Evolutionary conservation across 1,139 yeast species (phyloP), one percentile per base, ranked within the genome.

Genomic region (Saccharomycopsis hybrid): DNA sequence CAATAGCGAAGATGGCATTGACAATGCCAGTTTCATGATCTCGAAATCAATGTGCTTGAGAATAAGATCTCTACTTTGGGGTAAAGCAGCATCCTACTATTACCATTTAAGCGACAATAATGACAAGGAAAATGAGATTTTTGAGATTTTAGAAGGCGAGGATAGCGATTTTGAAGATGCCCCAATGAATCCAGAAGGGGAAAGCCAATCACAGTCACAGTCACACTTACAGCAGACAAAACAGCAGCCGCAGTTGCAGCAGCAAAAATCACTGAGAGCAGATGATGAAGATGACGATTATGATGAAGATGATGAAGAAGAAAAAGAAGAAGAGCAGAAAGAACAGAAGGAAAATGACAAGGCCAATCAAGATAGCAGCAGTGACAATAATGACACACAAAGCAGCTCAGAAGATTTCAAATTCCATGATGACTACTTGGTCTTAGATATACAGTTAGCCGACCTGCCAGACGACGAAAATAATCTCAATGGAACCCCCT

Each of bases 1-100:
- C 8, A 33, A 24, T 24, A 18, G 24, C 18, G 18, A n/a, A 4
- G 40, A 31, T 18, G 29, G 30, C 30, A 27, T 28, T n/a, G 27
- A 30, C 11, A 40, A 35, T 18, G 41, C 40, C 8, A 35, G 27
- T 9, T 57, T 59, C 71, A 60, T 74, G 82, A 46, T 68, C 80
- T 13, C 76, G 76, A 51, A 69, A 74, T 49, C 65, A 4, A 48
- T 84, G 44, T 82, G 88, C 2, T 67, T 84, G 48, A 84, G 81
- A 56, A 66, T 84, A 37, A 69, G 92, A 57, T 84, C 83, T 57
- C 72, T 84, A 24, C 67, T 85, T 29, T 85, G 87, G 80, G 90
- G 84, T 58, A 80, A 78, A 59, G 92, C 89, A 4, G 74, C 85
- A 13, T 86, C 82, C 60, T 71, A 66, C 50, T 72, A 69, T 56